These are phyloP conservation scores for Myriosclerotinia scirpicola DNA, from an alignment of 2,329 filamentous ascomycete genomes.

Conservation along the genomic window DNA sequence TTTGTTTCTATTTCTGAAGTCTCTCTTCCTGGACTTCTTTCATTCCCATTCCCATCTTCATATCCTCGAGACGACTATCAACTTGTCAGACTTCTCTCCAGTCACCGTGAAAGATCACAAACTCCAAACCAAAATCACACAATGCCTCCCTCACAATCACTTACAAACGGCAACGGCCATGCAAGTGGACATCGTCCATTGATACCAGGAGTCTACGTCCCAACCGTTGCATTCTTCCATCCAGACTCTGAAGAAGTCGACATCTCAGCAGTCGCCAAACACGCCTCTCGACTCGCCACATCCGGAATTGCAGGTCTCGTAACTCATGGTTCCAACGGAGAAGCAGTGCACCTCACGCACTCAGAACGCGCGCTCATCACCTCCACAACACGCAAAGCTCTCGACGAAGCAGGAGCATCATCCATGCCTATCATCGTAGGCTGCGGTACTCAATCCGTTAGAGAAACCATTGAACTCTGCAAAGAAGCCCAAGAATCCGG, in stretches of 20 bases:
- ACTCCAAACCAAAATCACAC: background rate
- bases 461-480: conserved; percentile 45
- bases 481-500: conserved; percentile 43
- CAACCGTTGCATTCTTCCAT: conserved; percentile 50
- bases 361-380: conserved; percentile 46
- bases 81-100: background rate
- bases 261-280: conserved; percentile 17
- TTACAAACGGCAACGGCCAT: background rate
- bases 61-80: background rate
- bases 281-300: conserved; percentile 54
- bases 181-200: conserved; percentile 25
- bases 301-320: conserved; percentile 38
- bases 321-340: conserved; percentile 48
- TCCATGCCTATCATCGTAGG: conserved; percentile 46
- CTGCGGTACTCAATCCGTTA: conserved; percentile 44
- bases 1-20: background rate
- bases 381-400: conserved; percentile 42
- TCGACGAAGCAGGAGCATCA: conserved; percentile 34
- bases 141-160: conserved; percentile 12
- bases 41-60: background rate
- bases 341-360: conserved; percentile 45
- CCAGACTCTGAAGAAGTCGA: conserved; percentile 28
- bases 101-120: background rate
- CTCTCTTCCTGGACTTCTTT: background rate
- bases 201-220: conserved; percentile 48